Evolutionary conservation across 2,329 filamentous ascomycete genomes (phyloP).

Genomic region (Trichoderma hamatum): DNA sequence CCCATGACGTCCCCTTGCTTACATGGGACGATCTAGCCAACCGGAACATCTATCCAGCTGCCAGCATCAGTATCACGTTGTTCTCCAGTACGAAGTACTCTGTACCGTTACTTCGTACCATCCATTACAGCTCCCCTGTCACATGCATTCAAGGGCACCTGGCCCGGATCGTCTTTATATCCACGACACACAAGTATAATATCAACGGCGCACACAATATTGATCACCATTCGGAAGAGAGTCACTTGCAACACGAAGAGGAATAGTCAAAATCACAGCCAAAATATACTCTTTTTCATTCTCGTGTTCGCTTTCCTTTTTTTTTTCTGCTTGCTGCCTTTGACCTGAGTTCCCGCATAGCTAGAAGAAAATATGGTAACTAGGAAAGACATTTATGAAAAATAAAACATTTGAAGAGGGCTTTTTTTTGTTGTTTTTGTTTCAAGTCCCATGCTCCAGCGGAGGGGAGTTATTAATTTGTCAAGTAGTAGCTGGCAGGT

Average conservation of each 20-base stretch:
- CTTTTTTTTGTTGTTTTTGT: constrained; percentile 31
- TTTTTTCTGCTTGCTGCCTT: constrained; percentile 37
- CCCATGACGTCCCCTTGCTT: background rate
- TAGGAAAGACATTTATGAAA: constrained; percentile 42
- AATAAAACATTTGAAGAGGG: constrained; percentile 37
- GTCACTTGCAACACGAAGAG: constrained; percentile 2
- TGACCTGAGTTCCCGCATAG: constrained; percentile 43
- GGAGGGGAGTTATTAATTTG: constrained; percentile 38
- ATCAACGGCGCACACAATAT: background rate
- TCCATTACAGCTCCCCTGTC: background rate
- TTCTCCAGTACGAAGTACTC: background rate
- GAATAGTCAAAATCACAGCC: constrained; percentile 23
- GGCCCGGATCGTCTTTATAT: background rate
- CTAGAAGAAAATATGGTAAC: constrained; percentile 40
- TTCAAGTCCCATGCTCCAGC: constrained; percentile 35
- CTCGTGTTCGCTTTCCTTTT: constrained; percentile 40
- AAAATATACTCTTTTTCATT: constrained; percentile 40
- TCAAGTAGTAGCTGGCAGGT: constrained; percentile 37
- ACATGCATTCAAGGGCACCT: background rate
- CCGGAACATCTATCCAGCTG: background rate
- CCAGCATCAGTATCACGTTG: background rate
- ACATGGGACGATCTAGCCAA: constrained; percentile 1
- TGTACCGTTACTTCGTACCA: background rate
- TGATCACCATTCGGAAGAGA: background rate
- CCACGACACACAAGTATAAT: background rate